Base-by-base conservation (phyloP, 495 filamentous ascomycete species). In the Annulohypoxylon stygium region DNA sequence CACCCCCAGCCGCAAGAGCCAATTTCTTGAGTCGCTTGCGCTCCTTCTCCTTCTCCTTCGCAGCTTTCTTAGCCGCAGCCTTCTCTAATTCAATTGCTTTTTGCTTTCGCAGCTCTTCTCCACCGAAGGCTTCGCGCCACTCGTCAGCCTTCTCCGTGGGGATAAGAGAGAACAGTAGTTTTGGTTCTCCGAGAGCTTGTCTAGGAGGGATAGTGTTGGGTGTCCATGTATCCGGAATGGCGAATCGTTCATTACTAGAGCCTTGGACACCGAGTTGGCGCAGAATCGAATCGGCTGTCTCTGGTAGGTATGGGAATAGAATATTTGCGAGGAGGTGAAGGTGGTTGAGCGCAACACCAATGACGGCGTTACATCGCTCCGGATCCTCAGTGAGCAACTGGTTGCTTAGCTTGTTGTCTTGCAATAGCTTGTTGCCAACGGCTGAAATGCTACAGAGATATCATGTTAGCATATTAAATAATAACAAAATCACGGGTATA, bases 321-420 rank as follows among this genome's bases (percentile, higher is more conserved):
- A 97, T 75, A 36, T 88, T 89, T 45, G 93, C 90, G 43, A 97
- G 85, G 47, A 98, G 90, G 79, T 93, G 88, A 69, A 94, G 87
- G 61, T 95, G 85, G 81, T 97, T 95, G 65, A 97, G 83, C 3
- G 92, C 93, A 41, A 92, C 86, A 65, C 94, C 93, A 37, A 95
- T 88, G 55, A 97, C 93, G 3, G 92, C 90, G 86, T 81, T 88
- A 70, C 91, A 92, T 43, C 88, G 88, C 58, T 90, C 88, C 6
- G 94, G 94, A 71, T 93, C 83, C 60, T 89, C 89, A 36, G 88
- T 87, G 55, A 94, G 89, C 64, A 89, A 89, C 41, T 87, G 87
- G 81, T 97, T 97, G 81, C 97, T 94, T 12, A 97, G 86, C 37
- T 90, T 88, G 78, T 94, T 90, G 75, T 89, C 86, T 80, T 96